Evolutionary conservation across 2,329 filamentous ascomycete genomes (phyloP), one percentile per base, ranked within the genome.

Genomic region (Daldinia sp.): DNA sequence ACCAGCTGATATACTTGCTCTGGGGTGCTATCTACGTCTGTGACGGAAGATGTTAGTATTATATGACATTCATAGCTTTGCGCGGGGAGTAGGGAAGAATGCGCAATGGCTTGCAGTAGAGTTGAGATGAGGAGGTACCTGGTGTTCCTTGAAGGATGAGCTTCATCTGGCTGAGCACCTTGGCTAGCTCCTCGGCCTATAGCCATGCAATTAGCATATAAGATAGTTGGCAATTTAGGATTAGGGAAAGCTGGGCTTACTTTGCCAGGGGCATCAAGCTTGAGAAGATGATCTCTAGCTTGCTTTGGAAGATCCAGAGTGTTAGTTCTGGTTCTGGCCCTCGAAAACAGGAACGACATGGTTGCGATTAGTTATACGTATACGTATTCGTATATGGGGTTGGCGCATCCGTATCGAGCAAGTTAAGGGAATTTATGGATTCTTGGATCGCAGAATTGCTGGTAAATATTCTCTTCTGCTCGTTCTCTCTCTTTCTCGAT

Each of bases 131-230:
- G 53, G 60, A 77, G 81, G 66, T 86, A 97, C 94, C 94, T 81
- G 93, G 93, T 68, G 94, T 97, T 73, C 95, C 96, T 84, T 98
- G 95, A 13, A 99, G 88, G 67, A 96, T 89, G 71, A 94, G 84
- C 81, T 98, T 98, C 91, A 98, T 97, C 80, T 97, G 93, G 59
- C 87, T 87, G 71, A 99, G 87, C 74, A 94, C 90, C 78, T 93
- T 93, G 55, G 93, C 91, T 70, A 97, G 86, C 77, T 98, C 94
- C 78, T 98, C 95, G 69, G 90, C 87, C 94, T 97, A 75, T 57
- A 41, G 60, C 41, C 71, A 65, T 58, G 37, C 68, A 41, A 71
- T 79, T 74, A 79, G 67, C 58, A 51, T 51, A 51, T 30, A n/a
- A 60, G 41, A 50, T 41, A 13, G n/a, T 58, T 35, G 20, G 51